Evolutionary conservation across 768 basidiomycete species (phyloP), one percentile per base, ranked within the genome.

Genomic region (Hygrophorus pudorinus): DNA sequence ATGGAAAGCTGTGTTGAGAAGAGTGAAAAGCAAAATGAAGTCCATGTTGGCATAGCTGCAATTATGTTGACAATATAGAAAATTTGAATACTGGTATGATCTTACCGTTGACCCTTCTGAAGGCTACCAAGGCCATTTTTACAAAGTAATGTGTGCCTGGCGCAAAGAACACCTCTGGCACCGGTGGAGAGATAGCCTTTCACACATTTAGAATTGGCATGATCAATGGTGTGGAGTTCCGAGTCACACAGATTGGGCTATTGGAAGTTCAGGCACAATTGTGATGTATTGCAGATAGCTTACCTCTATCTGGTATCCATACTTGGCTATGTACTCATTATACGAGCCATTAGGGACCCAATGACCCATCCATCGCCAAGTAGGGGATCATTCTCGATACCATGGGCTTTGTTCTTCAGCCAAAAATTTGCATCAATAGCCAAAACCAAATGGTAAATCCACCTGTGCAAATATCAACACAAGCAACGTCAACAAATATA

Each of bases 101-200:
- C 53, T 37, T 50, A 62, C 63, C 54, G 28, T 49, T 65, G 63
- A 0, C 64, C 64, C 37, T 57, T 58, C 40, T 66, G 65, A 0
- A 66, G 46, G 48, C 64, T 60, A 2, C 60, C 64, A 1, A 59
- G 48, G 1, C 53, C 52, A 28, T 45, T 47, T 10, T 56, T 55
- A 1, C 59, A 48, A 37, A 57, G 54, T 45, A 66, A 54, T 37
- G 58, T 56, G 38, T 66, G 63, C 0, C 61, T 51, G 5, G 51
- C 53, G 40, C 65, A 67, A 14, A 58, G 52, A 1, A 56, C 49
- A 0, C 49, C 51, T 0, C 58, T 64, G 0, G 63, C 45, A 0
- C 67, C 62, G 13, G 53, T 64, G 7, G 60, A 52, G 0, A 53
- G 50, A 2, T 48, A 45, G 3, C 58, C 59, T 21, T 45, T 48